phyloP scores from a whole-genome alignment of 2,329 filamentous ascomycete species.

The Colletotrichum sp. region DNA sequence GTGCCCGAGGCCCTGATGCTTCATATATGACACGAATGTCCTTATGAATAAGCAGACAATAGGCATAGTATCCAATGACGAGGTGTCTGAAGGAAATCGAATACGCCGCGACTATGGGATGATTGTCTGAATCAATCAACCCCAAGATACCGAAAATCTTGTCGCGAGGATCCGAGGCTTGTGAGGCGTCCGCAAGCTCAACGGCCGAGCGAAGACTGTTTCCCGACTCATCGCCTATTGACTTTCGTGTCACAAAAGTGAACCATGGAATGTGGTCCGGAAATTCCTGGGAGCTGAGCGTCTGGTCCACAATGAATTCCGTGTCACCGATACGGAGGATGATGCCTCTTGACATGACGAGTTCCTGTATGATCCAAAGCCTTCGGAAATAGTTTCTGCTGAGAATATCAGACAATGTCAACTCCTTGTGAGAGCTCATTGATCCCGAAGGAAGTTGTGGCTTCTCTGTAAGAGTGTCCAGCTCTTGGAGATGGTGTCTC shows the following conservation, averaged over 20 bases:
- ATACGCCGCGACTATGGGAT: rapidly evolving
- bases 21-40: rapidly evolving
- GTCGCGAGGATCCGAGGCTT: background rate
- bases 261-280: rapidly evolving
- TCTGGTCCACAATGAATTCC: rapidly evolving
- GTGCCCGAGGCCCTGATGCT: no score
- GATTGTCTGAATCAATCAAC: rapidly evolving
- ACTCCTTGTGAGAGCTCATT: rapidly evolving
- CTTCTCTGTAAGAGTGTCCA: rapidly evolving
- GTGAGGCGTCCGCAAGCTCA: rapidly evolving
- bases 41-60: rapidly evolving
- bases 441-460: rapidly evolving
- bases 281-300: rapidly evolving
- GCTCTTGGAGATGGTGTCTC: rapidly evolving
- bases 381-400: rapidly evolving
- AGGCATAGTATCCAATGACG: rapidly evolving
- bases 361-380: background rate
- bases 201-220: background rate
- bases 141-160: background rate
- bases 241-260: background rate
- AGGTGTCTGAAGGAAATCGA: background rate
- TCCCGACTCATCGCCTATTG: background rate
- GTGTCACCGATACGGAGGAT: rapidly evolving
- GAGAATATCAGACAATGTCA: rapidly evolving
- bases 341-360: rapidly evolving